Conservation (phyloP, 192 early-diverging fungal genomes). For the Geosiphon pyriformis region DNA sequence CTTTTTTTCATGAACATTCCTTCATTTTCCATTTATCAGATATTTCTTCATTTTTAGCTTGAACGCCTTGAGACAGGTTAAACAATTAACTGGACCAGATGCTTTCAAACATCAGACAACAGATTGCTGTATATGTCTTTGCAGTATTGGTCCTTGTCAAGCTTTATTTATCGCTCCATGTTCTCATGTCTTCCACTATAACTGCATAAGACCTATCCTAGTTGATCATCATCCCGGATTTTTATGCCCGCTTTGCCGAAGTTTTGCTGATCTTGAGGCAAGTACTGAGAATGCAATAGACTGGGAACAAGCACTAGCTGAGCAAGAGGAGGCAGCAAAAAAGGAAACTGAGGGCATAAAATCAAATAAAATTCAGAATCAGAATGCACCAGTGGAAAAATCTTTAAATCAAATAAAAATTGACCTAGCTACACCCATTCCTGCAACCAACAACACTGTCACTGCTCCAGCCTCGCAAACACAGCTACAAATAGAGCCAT, state of each 20-base stretch:
- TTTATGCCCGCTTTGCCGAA: slow-evolving; percentile 86
- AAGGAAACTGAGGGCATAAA: slow-evolving; percentile 13
- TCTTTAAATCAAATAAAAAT: neutral
- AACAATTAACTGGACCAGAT: slow-evolving; percentile 45
- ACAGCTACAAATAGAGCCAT: slow-evolving; percentile 16
- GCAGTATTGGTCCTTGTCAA: slow-evolving; percentile 79
- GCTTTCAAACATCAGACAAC: slow-evolving; percentile 29
- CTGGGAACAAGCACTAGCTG: slow-evolving; percentile 37
- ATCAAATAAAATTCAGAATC: neutral
- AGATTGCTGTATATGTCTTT: slow-evolving; percentile 91
- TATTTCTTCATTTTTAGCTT: too few species aligned
- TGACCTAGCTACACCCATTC: neutral
- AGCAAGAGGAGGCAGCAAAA: slow-evolving; percentile 38
- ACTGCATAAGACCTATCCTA: slow-evolving; percentile 82
- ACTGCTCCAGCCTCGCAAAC: neutral
- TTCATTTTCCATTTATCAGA: too few species aligned
- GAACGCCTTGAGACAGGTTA: slow-evolving; percentile 42
- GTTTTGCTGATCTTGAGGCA: slow-evolving; percentile 86
- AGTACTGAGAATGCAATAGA: slow-evolving; percentile 45
- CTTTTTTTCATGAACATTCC: slow-evolving; percentile 20
- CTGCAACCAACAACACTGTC: neutral
- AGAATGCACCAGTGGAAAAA: slow-evolving; percentile 7
- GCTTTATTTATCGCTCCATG: slow-evolving; percentile 90
- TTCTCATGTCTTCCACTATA: slow-evolving; percentile 91
- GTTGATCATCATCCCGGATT: slow-evolving; percentile 65